phyloP scores from a whole-genome alignment of 108 stramenopile genomes.

The Parietichytrium sp. region DNA sequence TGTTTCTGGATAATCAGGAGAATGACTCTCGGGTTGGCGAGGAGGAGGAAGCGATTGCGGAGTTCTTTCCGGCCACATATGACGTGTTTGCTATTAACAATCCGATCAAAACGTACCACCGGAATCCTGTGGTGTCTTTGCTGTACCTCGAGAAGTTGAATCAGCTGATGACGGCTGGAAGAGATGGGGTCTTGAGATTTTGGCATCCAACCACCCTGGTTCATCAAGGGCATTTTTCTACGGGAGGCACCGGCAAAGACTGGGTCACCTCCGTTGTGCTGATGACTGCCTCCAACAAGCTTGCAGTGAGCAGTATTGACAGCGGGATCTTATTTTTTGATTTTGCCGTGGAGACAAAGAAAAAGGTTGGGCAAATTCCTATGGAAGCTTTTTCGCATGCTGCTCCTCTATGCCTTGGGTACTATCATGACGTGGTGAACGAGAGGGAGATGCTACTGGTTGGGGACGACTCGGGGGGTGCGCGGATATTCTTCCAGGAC shows the following conservation, averaged over 20 bases:
- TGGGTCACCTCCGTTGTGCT: constrained; percentile 48
- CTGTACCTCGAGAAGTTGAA: constrained; percentile 49
- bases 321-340: constrained; percentile 53
- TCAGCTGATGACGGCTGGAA: constrained; percentile 50
- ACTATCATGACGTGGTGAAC: neutral
- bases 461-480: constrained; percentile 35
- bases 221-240: constrained; percentile 20
- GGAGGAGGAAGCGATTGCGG: neutral
- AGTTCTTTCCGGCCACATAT: constrained; percentile 21
- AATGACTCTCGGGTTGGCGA: neutral
- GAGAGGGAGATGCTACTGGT: neutral
- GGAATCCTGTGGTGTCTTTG: constrained; percentile 41
- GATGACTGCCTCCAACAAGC: constrained; percentile 42
- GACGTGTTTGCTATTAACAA: constrained; percentile 31
- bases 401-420: constrained; percentile 12
- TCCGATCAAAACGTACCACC: constrained; percentile 37
- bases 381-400: constrained; percentile 9
- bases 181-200: constrained; percentile 53
- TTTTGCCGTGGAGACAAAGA: constrained; percentile 29
- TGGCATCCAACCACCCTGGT: constrained; percentile 53
- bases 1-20: constrained; percentile 45
- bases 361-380: constrained; percentile 17
- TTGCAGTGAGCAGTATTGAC: constrained; percentile 52
- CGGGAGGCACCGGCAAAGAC: constrained; percentile 38
- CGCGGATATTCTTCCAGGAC: too few species aligned